These are phyloP conservation scores for Aspergillus taichungensis DNA, from an alignment of 495 filamentous ascomycete genomes.

Conservation along the genomic window DNA sequence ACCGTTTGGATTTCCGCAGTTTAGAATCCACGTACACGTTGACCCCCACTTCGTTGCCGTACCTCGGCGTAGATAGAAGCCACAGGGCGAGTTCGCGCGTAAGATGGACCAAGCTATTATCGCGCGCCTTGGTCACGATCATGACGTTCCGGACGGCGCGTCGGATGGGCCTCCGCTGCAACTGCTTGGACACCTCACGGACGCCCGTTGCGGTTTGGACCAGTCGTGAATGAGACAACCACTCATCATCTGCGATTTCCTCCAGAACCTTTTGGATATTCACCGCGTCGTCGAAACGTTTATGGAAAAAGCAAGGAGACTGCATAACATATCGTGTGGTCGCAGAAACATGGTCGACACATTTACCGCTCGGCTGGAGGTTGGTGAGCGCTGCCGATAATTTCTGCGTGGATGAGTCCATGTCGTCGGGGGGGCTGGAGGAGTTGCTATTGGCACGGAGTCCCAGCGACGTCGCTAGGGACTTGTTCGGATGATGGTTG, in stretches of 20 bases:
- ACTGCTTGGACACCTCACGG: conserved; percentile 86
- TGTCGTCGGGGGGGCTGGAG: conserved; percentile 27
- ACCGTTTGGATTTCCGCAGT: conserved; percentile 75
- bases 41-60: conserved; percentile 69
- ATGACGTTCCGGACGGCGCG: conserved; percentile 83
- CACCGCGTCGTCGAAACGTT: conserved; percentile 90
- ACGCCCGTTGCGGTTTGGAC: conserved; percentile 93
- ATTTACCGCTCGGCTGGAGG: conserved; percentile 36
- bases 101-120: conserved; percentile 76
- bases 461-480: conserved; percentile 42
- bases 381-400: conserved; percentile 59
- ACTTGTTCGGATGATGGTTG: conserved; percentile 45
- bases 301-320: conserved; percentile 95
- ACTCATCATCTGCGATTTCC: conserved; percentile 84
- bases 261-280: conserved; percentile 92
- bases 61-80: conserved; percentile 75
- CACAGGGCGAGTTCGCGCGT: conserved; percentile 81
- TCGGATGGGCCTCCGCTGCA: conserved; percentile 81
- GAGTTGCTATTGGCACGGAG: conserved; percentile 21
- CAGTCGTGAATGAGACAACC: conserved; percentile 81
- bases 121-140: conserved; percentile 93
- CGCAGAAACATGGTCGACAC: conserved; percentile 43
- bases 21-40: conserved; percentile 94
- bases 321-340: conserved; percentile 61
- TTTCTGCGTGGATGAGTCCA: conserved; percentile 46